Conservation (phyloP, 1,284 basidiomycete genomes). For the Phellinidium pouzarii region DNA sequence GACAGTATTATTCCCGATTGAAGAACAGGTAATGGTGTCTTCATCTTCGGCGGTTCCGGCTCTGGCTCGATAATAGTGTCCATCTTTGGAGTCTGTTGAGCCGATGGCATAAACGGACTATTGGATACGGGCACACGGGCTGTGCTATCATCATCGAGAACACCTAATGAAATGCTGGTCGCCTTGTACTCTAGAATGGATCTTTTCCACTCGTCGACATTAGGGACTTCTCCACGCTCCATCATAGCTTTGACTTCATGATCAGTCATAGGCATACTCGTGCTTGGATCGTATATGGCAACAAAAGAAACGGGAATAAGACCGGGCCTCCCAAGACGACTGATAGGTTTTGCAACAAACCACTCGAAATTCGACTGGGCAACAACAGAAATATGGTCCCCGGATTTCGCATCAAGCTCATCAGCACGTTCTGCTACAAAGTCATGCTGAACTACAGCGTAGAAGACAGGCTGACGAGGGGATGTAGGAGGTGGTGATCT, state of each 20-base stretch:
- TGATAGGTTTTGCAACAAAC: constrained; percentile 94
- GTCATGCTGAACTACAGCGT: constrained; percentile 94
- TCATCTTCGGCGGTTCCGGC: constrained; percentile 19
- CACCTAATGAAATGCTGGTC: constrained; percentile 90
- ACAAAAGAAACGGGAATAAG: constrained; percentile 97
- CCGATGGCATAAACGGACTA: constrained; percentile 34
- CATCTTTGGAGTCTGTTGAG: constrained; percentile 23
- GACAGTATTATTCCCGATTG: constrained; percentile 81
- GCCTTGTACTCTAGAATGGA: constrained; percentile 94
- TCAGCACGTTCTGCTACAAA: constrained; percentile 93
- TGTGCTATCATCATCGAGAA: constrained; percentile 62
- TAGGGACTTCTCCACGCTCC: constrained; percentile 80
- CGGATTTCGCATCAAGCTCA: constrained; percentile 91
- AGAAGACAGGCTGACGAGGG: constrained; percentile 61
- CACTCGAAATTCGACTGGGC: constrained; percentile 88
- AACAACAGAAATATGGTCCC: constrained; percentile 89
- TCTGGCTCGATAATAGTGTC: constrained; percentile 23
- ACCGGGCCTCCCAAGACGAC: constrained; percentile 88
- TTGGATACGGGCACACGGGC: constrained; percentile 37
- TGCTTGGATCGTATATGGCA: constrained; percentile 88
- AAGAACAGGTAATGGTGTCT: constrained; percentile 34
- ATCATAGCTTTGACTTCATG: constrained; percentile 75
- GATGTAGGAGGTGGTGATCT: constrained; percentile 26
- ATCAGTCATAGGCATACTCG: constrained; percentile 59
- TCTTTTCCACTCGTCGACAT: constrained; percentile 97